A percentile compares a stretch with the other conserved stretches of the same genome.
Conservation (phyloP, 345 rosid species). For the Populus pruinosa region DNA sequence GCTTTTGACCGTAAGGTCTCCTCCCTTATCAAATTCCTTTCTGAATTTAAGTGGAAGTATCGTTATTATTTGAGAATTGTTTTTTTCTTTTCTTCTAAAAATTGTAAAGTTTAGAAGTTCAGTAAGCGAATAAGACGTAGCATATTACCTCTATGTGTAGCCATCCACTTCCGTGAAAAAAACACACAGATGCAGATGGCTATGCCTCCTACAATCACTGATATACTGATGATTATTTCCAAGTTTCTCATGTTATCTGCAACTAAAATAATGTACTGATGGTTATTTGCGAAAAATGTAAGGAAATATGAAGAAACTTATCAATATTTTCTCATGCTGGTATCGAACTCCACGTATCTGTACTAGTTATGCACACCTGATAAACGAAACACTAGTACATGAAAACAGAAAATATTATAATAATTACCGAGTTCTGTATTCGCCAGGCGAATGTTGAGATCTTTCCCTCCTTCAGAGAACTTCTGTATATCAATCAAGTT, state of each 20-base stretch:
- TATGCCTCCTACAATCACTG: neutral
- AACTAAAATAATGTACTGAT: neutral
- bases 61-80: neutral
- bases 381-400: too few species aligned
- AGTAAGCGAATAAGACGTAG: neutral
- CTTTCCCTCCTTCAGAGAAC: conserved; percentile 8
- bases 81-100: neutral
- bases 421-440: conserved; percentile 6
- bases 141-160: neutral
- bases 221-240: neutral
- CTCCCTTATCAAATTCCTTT: too few species aligned
- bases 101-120: neutral
- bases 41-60: neutral
- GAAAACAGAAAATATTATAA: neutral
- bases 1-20: too few species aligned
- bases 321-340: too few species aligned
- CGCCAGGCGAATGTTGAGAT: conserved; percentile 13
- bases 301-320: neutral
- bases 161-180: neutral
- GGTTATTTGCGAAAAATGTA: neutral
- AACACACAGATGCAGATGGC: neutral
- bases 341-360: too few species aligned
- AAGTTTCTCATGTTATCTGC: neutral
- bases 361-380: too few species aligned
- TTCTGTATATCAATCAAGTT: conserved; percentile 13